These are phyloP conservation scores for Colletotrichum eleusines DNA, from an alignment of 2,329 filamentous ascomycete genomes.

Conservation along the genomic window DNA sequence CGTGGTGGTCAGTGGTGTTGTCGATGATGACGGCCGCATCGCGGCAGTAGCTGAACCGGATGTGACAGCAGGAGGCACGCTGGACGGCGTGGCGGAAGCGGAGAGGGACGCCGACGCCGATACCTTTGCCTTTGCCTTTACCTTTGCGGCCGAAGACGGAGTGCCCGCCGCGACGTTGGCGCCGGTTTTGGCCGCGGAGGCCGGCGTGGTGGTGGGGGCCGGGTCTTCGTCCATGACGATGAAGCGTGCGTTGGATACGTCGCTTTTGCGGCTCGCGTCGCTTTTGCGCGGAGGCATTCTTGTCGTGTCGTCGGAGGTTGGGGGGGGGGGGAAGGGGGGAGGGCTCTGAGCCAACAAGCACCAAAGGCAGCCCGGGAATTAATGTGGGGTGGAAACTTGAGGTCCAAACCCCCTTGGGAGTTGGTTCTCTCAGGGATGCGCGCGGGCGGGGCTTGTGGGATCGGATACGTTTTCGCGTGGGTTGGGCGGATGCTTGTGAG, in stretches of 20 bases:
- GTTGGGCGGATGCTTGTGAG: background rate
- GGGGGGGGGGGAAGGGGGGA: background rate
- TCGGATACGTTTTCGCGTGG: background rate
- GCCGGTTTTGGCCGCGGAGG: conserved; percentile 24
- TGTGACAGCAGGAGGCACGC: conserved; percentile 7
- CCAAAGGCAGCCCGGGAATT: background rate
- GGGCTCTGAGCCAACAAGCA: background rate
- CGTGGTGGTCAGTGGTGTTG: conserved; percentile 23
- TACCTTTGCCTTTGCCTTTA: conserved; percentile 37
- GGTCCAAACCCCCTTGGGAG: background rate
- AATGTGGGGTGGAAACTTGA: conserved; percentile 8
- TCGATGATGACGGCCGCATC: conserved; percentile 30
- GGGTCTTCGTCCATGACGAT: conserved; percentile 57
- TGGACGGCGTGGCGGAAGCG: conserved; percentile 45
- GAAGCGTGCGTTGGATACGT: conserved; percentile 60
- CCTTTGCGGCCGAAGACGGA: conserved; percentile 40
- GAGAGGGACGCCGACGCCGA: conserved; percentile 40
- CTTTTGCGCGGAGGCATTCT: conserved; percentile 69
- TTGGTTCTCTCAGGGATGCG: background rate
- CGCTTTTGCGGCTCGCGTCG: conserved; percentile 59
- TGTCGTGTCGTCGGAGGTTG: conserved; percentile 4
- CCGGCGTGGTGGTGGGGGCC: conserved; percentile 41
- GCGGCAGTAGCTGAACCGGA: conserved; percentile 39
- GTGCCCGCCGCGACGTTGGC: conserved; percentile 38
- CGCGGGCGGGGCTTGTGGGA: background rate